Percentiles rank a stretch among this genome's conserved stretches.
Conservation (phyloP, 1,284 basidiomycete genomes). For the Lignosus rhinocerotis region DNA sequence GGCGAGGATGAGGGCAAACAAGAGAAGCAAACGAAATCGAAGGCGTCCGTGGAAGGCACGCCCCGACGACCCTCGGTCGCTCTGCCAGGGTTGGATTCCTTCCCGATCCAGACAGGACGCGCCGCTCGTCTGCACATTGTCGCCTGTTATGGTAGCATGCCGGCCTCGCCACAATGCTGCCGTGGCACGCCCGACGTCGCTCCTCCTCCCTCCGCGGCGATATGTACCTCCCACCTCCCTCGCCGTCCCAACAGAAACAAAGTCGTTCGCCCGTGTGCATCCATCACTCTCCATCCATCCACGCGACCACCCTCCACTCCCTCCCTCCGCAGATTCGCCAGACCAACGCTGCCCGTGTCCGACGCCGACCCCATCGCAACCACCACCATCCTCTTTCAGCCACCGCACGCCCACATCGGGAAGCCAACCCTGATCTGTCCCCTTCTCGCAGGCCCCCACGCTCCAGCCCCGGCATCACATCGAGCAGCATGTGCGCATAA, state of each 20-base stretch:
- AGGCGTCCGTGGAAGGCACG: constrained; percentile 4
- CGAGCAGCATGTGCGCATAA: constrained; percentile 2
- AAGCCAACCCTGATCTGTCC: neutral
- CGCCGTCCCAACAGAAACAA: neutral
- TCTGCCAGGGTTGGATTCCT: neutral
- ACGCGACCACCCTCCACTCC: neutral
- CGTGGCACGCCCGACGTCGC: constrained; percentile 5
- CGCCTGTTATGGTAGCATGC: constrained; percentile 11
- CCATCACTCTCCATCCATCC: neutral
- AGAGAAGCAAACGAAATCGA: constrained; percentile 17
- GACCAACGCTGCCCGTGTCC: neutral
- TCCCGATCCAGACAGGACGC: neutral
- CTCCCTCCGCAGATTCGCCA: neutral
- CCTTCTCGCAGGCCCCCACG: neutral
- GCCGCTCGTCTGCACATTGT: neutral
- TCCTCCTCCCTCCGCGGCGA: neutral
- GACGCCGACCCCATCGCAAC: neutral
- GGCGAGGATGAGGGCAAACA: neutral
- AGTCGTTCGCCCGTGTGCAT: neutral
- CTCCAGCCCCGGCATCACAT: constrained; percentile 9
- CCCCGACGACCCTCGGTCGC: no score
- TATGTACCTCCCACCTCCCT: neutral
- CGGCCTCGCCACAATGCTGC: constrained; percentile 10
- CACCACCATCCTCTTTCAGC: neutral
- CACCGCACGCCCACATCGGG: neutral